phyloP scores from a whole-genome alignment of 2,329 filamentous ascomycete genomes.

The Colletotrichum kahawae region DNA sequence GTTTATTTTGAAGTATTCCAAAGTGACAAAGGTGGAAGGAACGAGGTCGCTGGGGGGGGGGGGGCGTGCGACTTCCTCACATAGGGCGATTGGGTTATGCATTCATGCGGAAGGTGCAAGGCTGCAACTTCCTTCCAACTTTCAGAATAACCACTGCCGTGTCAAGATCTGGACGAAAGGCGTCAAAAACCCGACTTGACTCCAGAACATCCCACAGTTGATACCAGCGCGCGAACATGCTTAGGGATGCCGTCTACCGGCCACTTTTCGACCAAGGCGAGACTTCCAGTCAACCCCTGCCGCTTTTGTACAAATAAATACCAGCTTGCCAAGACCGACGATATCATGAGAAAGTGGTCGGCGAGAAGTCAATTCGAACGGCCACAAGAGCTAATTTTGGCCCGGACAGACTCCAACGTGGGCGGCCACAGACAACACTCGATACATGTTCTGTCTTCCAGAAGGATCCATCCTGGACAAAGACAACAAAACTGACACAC shows the following conservation, averaged over 20 bases:
- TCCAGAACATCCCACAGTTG: neutral
- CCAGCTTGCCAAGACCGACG: neutral
- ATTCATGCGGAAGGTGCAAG: neutral
- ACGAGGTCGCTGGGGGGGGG: neutral
- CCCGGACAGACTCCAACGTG: neutral
- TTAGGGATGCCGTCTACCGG: neutral
- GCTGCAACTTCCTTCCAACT: neutral
- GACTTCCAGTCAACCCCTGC: neutral
- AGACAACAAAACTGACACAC: neutral
- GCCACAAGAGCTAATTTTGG: neutral
- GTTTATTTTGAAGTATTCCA: neutral
- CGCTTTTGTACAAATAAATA: neutral
- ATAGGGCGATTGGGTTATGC: neutral
- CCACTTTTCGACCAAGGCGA: neutral
- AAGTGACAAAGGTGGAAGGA: neutral
- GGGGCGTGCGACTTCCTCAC: neutral
- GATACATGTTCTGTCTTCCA: neutral
- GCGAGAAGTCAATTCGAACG: neutral
- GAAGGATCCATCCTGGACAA: neutral
- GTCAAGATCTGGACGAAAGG: neutral
- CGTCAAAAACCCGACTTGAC: neutral
- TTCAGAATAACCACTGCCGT: rapidly evolving
- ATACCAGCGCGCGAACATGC: neutral
- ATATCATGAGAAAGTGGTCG: neutral
- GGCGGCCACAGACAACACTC: neutral